Percentiles rank a stretch among this genome's conserved stretches.
phyloP scores from a whole-genome alignment of 148 eudicot species.

The Cornus florida region DNA sequence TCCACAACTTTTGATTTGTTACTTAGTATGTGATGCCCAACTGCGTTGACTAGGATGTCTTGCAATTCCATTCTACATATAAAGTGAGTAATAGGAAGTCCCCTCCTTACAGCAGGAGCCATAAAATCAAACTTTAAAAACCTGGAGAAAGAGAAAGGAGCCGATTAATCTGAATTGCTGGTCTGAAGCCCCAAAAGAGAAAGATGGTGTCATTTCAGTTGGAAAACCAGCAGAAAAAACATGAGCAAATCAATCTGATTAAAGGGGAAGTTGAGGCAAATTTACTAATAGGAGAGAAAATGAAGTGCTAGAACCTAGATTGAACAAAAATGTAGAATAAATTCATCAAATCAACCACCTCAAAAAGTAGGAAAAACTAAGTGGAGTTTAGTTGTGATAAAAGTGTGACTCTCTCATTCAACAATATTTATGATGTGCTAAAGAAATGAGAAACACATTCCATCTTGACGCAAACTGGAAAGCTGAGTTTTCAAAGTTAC shows the following conservation, averaged over 20 bases:
- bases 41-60: conserved; percentile 26
- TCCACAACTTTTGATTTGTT: conserved; percentile 29
- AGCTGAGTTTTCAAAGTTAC: background rate
- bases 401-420: background rate
- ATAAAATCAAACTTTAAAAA: conserved; percentile 25
- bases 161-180: too few relatives aligned
- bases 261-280: too few relatives aligned
- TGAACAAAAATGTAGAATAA: background rate
- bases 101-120: conserved; percentile 18
- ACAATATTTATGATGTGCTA: conserved; percentile 4
- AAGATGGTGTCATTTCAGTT: too few relatives aligned
- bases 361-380: background rate
- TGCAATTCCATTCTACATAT: conserved; percentile 25
- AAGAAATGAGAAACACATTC: background rate
- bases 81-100: conserved; percentile 23
- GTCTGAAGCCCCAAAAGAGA: too few relatives aligned
- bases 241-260: too few relatives aligned
- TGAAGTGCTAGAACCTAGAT: background rate
- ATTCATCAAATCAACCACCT: background rate
- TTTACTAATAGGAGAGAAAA: background rate
- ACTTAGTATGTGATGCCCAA: conserved; percentile 16
- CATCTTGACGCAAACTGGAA: background rate
- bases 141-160: conserved; percentile 12
- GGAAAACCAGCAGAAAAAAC: too few relatives aligned
- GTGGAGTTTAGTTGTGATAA: background rate